phyloP scores from a whole-genome alignment of 176 grass and related monocot species.

The Microstegium vimineum region DNA sequence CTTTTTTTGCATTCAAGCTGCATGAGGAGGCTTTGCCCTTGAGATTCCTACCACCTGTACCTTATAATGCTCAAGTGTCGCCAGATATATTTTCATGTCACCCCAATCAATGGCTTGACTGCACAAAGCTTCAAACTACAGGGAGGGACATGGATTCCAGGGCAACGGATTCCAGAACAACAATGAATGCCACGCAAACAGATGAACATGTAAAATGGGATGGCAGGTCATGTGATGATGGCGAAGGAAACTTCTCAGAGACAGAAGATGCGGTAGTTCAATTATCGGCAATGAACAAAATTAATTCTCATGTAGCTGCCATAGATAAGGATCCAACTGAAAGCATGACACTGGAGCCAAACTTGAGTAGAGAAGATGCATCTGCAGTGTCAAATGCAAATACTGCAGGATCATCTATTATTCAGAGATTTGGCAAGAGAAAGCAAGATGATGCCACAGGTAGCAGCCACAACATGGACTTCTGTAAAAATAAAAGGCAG shows the following conservation, averaged over 20 bases:
- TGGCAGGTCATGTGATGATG: neutral
- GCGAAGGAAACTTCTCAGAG: conserved; percentile 18
- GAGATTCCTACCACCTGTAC: conserved; percentile 20
- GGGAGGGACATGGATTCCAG: neutral
- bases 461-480: neutral
- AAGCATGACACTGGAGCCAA: neutral
- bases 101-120: neutral
- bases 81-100: conserved; percentile 12
- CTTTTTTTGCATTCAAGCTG: conserved; percentile 33
- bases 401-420: neutral
- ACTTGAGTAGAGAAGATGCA: conserved; percentile 2
- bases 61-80: neutral
- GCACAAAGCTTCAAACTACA: neutral
- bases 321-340: neutral
- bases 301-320: neutral
- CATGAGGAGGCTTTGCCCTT: conserved; percentile 25
- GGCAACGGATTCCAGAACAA: neutral
- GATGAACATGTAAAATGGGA: neutral
- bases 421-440: neutral
- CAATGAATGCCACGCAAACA: neutral
- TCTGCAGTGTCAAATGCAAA: neutral
- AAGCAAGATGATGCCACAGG: neutral
- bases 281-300: neutral
- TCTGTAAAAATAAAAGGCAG: neutral
- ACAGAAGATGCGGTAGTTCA: conserved; percentile 14